Conservation (phyloP, 2,329 filamentous ascomycete genomes). For the Dichotomopilus funicola region DNA sequence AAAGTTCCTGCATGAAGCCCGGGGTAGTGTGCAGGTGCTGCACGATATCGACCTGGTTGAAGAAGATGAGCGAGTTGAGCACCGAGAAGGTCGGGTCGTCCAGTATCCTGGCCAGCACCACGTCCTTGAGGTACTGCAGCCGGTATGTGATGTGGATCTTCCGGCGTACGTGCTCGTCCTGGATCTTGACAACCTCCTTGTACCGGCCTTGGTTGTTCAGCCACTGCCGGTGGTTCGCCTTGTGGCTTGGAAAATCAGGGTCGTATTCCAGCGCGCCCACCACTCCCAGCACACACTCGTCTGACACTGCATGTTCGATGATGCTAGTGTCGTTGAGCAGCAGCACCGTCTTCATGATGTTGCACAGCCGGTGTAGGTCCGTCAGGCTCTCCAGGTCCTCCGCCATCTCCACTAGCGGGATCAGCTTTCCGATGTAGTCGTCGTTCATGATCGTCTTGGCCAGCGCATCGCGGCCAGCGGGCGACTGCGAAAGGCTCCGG, state of each 20-base stretch:
- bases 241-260: constrained; percentile 94
- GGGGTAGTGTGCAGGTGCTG: constrained; percentile 83
- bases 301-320: constrained; percentile 87
- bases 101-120: constrained; percentile 91
- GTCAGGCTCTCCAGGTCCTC: constrained; percentile 83
- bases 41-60: constrained; percentile 97
- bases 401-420: constrained; percentile 78
- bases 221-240: constrained; percentile 94
- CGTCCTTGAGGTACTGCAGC: constrained; percentile 93
- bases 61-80: constrained; percentile 96
- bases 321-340: constrained; percentile 91
- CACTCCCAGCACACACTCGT: constrained; percentile 82
- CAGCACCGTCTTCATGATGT: constrained; percentile 95
- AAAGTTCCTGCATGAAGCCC: constrained; percentile 75
- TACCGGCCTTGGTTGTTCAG: constrained; percentile 81
- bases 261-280: constrained; percentile 97
- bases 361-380: constrained; percentile 88
- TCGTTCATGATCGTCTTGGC: constrained; percentile 80
- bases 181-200: constrained; percentile 92
- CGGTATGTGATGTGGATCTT: constrained; percentile 98
- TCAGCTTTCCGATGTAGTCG: constrained; percentile 80
- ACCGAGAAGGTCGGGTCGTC: constrained; percentile 98
- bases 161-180: constrained; percentile 69
- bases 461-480: constrained; percentile 73
- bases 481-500: constrained; percentile 67